Conservation (phyloP, 768 basidiomycete genomes). For the Lactifluus echinatus region DNA sequence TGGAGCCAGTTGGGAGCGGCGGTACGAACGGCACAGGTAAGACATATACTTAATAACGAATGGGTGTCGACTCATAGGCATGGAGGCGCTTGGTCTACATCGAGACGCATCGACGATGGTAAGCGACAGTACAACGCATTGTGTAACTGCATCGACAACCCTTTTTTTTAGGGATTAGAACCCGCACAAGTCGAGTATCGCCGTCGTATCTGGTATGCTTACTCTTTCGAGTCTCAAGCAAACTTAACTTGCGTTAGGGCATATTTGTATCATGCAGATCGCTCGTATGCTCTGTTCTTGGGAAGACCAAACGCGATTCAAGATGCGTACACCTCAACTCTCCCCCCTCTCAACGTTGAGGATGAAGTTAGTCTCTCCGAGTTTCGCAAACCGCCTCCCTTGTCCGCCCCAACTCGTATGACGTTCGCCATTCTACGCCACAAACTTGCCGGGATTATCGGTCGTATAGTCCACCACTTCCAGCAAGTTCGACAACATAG, state of each 20-base stretch:
- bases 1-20: slow-evolving; percentile 95
- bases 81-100: slow-evolving; percentile 76
- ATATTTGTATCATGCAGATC: slow-evolving; percentile 89
- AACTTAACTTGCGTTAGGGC: slow-evolving; percentile 42
- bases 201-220: slow-evolving; percentile 71
- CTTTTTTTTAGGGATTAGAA: slow-evolving; percentile 49
- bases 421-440: slow-evolving; percentile 86
- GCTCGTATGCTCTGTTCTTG: slow-evolving; percentile 84
- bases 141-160: slow-evolving; percentile 8
- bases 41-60: background rate
- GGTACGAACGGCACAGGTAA: slow-evolving; percentile 73
- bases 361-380: slow-evolving; percentile 42
- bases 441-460: slow-evolving; percentile 74
- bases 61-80: background rate
- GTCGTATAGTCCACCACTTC: slow-evolving; percentile 87
- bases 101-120: slow-evolving; percentile 82
- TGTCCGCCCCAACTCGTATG: slow-evolving; percentile 69
- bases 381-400: slow-evolving; percentile 44
- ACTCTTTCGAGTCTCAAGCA: background rate
- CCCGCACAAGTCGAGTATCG: slow-evolving; percentile 78
- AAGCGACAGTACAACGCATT: slow-evolving; percentile 22
- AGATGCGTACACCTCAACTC: slow-evolving; percentile 80
- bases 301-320: slow-evolving; percentile 87
- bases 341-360: slow-evolving; percentile 63
- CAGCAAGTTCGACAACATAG: slow-evolving; percentile 72